phyloP scores from a whole-genome alignment of 257 asterid species.

The Lithospermum erythrorhizon region DNA sequence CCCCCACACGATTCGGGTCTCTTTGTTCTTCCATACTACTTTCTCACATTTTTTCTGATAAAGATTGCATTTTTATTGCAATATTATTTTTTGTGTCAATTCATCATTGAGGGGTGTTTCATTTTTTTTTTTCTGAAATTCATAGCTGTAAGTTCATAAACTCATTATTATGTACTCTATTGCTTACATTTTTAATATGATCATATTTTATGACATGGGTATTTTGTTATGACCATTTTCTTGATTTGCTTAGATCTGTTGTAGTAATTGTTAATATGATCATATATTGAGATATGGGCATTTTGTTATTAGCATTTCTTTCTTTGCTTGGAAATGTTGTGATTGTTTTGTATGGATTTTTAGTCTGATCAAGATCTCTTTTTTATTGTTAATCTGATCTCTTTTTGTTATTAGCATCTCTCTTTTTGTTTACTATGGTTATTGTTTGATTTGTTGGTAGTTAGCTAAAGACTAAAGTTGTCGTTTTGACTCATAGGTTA shows the following conservation, averaged over 20 bases:
- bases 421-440: too few relatives aligned
- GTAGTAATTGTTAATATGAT: background rate
- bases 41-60: too few relatives aligned
- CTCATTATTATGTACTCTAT: background rate
- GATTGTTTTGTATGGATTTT: background rate
- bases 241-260: slow-evolving; percentile 2
- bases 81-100: background rate
- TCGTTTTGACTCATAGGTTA: too few relatives aligned
- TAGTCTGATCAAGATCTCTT: background rate
- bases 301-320: background rate
- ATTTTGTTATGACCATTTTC: background rate
- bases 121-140: background rate
- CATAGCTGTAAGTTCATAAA: background rate
- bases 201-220: background rate
- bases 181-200: background rate
- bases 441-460: background rate
- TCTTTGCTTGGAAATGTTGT: background rate
- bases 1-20: background rate
- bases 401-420: too few relatives aligned
- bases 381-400: background rate
- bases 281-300: background rate
- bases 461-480: too few relatives aligned
- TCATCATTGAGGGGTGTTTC: background rate
- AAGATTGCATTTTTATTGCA: background rate
- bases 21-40: background rate